Percentiles rank a stretch among this genome's conserved stretches.
These are phyloP conservation scores for Cytidiella melzeri DNA, from an alignment of 768 basidiomycete genomes.

Conservation along the genomic window DNA sequence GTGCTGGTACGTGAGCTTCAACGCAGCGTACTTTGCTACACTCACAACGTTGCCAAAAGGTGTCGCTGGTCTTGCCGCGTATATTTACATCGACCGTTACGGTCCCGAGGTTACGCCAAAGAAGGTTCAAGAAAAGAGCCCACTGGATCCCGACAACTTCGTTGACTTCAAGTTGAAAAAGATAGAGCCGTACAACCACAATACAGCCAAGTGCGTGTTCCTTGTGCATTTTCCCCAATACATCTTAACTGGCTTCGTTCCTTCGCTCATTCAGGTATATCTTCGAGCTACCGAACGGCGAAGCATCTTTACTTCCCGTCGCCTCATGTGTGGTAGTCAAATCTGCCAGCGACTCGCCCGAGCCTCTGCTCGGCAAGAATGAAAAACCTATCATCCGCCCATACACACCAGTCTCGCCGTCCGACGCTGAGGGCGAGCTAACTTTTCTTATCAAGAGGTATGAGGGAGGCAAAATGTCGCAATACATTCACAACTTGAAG, in stretches of 20 bases:
- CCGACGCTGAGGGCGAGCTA: slow-evolving; percentile 70
- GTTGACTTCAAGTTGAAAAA: slow-evolving; percentile 79
- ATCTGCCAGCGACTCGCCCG: slow-evolving; percentile 50
- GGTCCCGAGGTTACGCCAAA: slow-evolving; percentile 21
- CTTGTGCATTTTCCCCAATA: too few species aligned
- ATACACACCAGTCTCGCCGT: slow-evolving; percentile 86
- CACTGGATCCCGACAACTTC: slow-evolving; percentile 71
- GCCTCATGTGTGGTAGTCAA: slow-evolving; percentile 76
- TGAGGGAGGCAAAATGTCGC: slow-evolving; percentile 77
- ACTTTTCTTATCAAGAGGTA: slow-evolving; percentile 82
- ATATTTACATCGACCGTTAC: slow-evolving; percentile 42
- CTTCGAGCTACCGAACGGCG: slow-evolving; percentile 74
- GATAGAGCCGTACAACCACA: slow-evolving; percentile 88
- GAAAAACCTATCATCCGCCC: slow-evolving; percentile 87
- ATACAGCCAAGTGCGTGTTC: slow-evolving; percentile 63
- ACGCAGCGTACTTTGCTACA: not conserved
- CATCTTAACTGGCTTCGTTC: too few species aligned
- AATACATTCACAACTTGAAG: slow-evolving; percentile 75
- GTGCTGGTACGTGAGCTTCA: slow-evolving; percentile 37
- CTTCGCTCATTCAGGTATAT: slow-evolving; percentile 44
- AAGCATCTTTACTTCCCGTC: slow-evolving; percentile 73
- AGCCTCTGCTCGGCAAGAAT: slow-evolving; percentile 60
- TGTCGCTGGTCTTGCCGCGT: slow-evolving; percentile 31
- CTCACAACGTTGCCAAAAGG: slow-evolving; percentile 10
- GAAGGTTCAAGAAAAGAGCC: slow-evolving; percentile 48